phyloP scores from a whole-genome alignment of 169 alveolate genomes.

The Eimeria zaria region DNA sequence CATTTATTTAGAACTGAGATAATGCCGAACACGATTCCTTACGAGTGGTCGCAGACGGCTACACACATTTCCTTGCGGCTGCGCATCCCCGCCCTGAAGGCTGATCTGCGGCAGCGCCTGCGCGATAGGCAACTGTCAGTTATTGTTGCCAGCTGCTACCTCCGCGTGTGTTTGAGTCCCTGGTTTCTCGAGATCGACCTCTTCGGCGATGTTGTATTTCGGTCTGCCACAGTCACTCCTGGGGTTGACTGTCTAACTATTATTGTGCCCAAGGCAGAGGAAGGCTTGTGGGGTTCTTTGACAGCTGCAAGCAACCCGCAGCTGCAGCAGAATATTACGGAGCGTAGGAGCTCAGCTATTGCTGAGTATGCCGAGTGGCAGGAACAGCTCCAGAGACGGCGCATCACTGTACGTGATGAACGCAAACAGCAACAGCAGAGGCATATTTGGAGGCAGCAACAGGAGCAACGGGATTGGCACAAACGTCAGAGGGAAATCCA shows the following conservation, averaged over 20 bases:
- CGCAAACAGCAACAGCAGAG: slow-evolving; percentile 57
- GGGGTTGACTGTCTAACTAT: slow-evolving; percentile 37
- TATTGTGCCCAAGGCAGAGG: slow-evolving; percentile 28
- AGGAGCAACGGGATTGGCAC: slow-evolving; percentile 70
- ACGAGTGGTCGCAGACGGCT: slow-evolving; percentile 60
- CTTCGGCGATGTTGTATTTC: slow-evolving; percentile 36
- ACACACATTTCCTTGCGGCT: slow-evolving; percentile 30
- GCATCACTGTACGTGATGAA: slow-evolving; percentile 38
- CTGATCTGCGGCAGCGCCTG: slow-evolving; percentile 44
- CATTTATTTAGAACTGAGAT: background rate
- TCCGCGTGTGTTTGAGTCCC: slow-evolving; percentile 66
- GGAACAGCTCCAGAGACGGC: slow-evolving; percentile 43
- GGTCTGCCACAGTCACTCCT: slow-evolving; percentile 43
- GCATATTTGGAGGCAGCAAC: slow-evolving; percentile 61
- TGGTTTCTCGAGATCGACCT: slow-evolving; percentile 55
- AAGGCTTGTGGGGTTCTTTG: slow-evolving; percentile 57
- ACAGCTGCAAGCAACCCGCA: slow-evolving; percentile 33
- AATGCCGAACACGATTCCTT: slow-evolving; percentile 69
- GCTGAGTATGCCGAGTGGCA: slow-evolving; percentile 72
- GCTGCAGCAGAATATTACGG: slow-evolving; percentile 33
- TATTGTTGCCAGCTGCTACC: slow-evolving; percentile 47
- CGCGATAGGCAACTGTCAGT: slow-evolving; percentile 2
- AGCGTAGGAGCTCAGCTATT: slow-evolving; percentile 15
- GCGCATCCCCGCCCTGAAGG: slow-evolving; percentile 64
- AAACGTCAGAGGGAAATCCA: slow-evolving; percentile 26